Conservation (phyloP, 768 basidiomycete genomes). For the Kwoniella europaea region DNA sequence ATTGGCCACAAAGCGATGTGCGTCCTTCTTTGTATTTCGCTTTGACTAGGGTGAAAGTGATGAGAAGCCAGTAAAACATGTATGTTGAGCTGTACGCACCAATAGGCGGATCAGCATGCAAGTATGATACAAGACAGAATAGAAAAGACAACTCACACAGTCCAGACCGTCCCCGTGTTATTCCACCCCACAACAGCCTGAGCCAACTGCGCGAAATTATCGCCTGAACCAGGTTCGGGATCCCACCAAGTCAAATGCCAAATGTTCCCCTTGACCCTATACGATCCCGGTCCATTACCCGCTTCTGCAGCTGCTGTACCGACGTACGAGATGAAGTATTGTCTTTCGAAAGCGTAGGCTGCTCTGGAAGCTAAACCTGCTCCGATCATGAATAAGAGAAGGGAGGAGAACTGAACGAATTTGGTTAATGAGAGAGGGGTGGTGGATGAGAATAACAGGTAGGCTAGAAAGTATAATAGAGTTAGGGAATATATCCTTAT, state of each 20-base stretch:
- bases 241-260: conserved; percentile 69
- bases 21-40: conserved; percentile 59
- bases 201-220: conserved; percentile 64
- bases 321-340: conserved; percentile 68
- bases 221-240: conserved; percentile 30
- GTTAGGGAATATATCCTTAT: no score
- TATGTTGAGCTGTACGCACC: conserved; percentile 67
- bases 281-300: conserved; percentile 76
- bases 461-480: conserved; percentile 11
- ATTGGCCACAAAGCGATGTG: conserved; percentile 37
- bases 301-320: conserved; percentile 66
- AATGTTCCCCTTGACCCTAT: conserved; percentile 74
- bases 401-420: conserved; percentile 87
- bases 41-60: conserved; percentile 67
- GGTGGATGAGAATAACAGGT: conserved; percentile 32
- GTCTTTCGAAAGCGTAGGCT: conserved; percentile 70
- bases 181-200: conserved; percentile 81
- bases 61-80: conserved; percentile 85
- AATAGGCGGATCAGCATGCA: no score
- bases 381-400: conserved; percentile 85
- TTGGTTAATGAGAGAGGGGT: conserved; percentile 67
- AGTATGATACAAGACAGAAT: conserved; percentile 35
- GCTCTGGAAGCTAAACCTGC: conserved; percentile 86
- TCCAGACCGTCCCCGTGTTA: conserved; percentile 69
- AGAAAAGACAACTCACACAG: conserved; percentile 61